phyloP scores from a whole-genome alignment of 805 yeast species.

The Kluyveromyces nonfermentans region DNA sequence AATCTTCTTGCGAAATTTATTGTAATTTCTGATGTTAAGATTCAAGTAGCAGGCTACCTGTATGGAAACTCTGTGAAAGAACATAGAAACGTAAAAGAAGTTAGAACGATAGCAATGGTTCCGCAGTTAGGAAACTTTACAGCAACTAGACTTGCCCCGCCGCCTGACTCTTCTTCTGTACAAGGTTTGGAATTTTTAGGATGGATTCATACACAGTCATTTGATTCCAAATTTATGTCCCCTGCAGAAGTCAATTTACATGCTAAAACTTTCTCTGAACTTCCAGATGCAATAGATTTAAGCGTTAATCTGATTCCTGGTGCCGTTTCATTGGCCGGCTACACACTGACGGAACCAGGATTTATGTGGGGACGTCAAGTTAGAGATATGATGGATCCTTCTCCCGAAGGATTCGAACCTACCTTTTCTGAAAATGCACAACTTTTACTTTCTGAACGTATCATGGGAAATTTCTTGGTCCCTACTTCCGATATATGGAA shows the following conservation, averaged over 20 bases:
- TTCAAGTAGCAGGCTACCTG: conserved; percentile 73
- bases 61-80: conserved; percentile 76
- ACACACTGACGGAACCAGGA: conserved; percentile 53
- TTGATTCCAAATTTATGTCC: conserved; percentile 52
- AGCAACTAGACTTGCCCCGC: conserved; percentile 50
- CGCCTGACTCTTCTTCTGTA: conserved; percentile 28
- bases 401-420: conserved; percentile 61
- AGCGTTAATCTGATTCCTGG: conserved; percentile 75
- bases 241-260: conserved; percentile 65
- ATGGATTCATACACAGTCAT: conserved; percentile 86
- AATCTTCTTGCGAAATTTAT: conserved; percentile 70
- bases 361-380: conserved; percentile 67
- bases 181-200: conserved; percentile 74
- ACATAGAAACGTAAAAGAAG: conserved; percentile 65
- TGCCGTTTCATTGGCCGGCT: conserved; percentile 67
- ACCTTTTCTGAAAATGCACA: conserved; percentile 55
- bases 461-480: conserved; percentile 75
- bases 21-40: conserved; percentile 68
- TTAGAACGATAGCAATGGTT: conserved; percentile 61
- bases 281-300: conserved; percentile 41
- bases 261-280: conserved; percentile 29
- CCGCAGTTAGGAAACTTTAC: conserved; percentile 80
- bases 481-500: conserved; percentile 88
- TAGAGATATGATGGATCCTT: conserved; percentile 41
- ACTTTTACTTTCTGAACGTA: conserved; percentile 60